Conservation (phyloP, 139 green algal genomes). For the Picocystis salinarum region DNA sequence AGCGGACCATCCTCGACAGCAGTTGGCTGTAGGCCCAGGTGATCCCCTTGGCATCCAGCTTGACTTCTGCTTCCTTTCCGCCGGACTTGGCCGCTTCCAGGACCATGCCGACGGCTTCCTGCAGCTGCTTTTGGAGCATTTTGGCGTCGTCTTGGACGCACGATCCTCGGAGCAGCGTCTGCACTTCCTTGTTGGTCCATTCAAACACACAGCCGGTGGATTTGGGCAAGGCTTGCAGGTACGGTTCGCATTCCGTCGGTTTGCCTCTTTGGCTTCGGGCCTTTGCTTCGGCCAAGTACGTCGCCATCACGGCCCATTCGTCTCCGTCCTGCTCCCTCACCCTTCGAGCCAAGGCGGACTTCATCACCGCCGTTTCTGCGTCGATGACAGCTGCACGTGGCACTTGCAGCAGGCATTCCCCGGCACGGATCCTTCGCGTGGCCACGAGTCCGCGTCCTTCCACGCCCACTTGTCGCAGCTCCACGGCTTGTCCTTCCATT, state of each 20-base stretch:
- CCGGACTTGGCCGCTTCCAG: slow-evolving; percentile 10
- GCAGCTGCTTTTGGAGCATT: slow-evolving; percentile 11
- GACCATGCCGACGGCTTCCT: slow-evolving; percentile 16
- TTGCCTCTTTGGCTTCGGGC: too few relatives aligned
- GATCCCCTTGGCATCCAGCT: slow-evolving; percentile 13
- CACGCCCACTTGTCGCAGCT: neutral
- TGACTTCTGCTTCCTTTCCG: slow-evolving; percentile 18
- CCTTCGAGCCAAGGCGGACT: slow-evolving; percentile 3
- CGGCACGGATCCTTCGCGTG: slow-evolving; percentile 9
- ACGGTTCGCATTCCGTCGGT: too few relatives aligned
- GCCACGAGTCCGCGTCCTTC: slow-evolving; percentile 35
- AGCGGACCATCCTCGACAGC: slow-evolving; percentile 35
- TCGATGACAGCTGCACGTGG: slow-evolving; percentile 28
- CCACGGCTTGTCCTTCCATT: slow-evolving; percentile 16
- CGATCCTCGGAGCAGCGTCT: slow-evolving; percentile 14
- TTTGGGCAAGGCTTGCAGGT: slow-evolving; percentile 21
- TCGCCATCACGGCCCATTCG: slow-evolving; percentile 39
- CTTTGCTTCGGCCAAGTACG: slow-evolving; percentile 29
- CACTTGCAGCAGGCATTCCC: slow-evolving; percentile 26
- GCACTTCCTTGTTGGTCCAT: slow-evolving; percentile 34
- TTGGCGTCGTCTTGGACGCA: slow-evolving; percentile 3
- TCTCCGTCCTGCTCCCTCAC: slow-evolving; percentile 10
- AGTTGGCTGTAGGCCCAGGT: slow-evolving; percentile 32
- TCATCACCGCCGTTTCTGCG: slow-evolving; percentile 14
- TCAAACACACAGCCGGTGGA: slow-evolving; percentile 31